These are phyloP conservation scores for Blastobotrys chiropterorum DNA, from an alignment of 805 yeast species.

Conservation along the genomic window DNA sequence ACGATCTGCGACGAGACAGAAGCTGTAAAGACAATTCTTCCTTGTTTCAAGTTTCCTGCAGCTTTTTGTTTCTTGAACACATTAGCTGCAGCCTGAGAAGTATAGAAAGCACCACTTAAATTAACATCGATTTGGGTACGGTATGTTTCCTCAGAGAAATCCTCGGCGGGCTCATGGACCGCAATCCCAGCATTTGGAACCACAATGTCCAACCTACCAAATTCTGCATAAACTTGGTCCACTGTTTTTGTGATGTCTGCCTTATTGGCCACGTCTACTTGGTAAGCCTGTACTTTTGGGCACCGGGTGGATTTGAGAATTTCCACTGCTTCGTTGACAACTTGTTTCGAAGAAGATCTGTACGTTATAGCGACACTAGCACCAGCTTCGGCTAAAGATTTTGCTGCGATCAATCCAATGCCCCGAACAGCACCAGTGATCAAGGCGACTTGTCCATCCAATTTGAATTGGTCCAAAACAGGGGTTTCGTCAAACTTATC, in stretches of 20 bases:
- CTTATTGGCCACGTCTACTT: constrained; percentile 48
- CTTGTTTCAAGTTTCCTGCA: no score
- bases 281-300: constrained; percentile 58
- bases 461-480: constrained; percentile 65
- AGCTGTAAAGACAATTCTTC: constrained; percentile 78
- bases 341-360: constrained; percentile 53
- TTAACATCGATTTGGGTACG: constrained; percentile 63
- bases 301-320: constrained; percentile 53
- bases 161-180: no score
- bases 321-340: constrained; percentile 56
- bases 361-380: constrained; percentile 73
- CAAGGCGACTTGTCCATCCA: constrained; percentile 76
- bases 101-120: constrained; percentile 72
- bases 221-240: constrained; percentile 51
- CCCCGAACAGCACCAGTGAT: constrained; percentile 82
- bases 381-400: constrained; percentile 80
- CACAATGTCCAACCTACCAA: constrained; percentile 74
- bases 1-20: constrained; percentile 87
- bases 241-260: constrained; percentile 46
- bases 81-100: constrained; percentile 68
- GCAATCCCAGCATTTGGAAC: constrained; percentile 90
- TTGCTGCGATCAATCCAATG: constrained; percentile 76
- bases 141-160: no score
- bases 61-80: constrained; percentile 64
- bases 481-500: no score